These are phyloP conservation scores for Pseudoturritis turrita DNA, from an alignment of 345 rosid genomes.

Conservation along the genomic window DNA sequence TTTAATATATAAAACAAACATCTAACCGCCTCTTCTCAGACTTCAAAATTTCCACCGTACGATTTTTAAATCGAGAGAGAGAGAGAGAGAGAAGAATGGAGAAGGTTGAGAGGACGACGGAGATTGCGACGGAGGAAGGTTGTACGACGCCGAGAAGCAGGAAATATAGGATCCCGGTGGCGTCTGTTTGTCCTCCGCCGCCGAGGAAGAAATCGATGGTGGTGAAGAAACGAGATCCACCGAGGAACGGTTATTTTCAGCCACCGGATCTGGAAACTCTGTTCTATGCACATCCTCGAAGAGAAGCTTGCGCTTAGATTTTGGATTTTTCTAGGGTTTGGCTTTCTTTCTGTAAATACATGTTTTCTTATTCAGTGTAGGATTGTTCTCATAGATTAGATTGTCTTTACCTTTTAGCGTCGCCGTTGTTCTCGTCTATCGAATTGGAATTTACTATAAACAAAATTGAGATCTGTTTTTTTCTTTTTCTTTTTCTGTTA, in stretches of 20 bases:
- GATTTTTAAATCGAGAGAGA: not conserved
- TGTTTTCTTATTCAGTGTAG: conserved; percentile 10
- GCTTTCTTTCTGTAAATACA: conserved; percentile 10
- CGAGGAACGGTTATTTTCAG: conserved; percentile 59
- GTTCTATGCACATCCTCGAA: conserved; percentile 35
- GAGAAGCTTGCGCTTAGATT: conserved; percentile 43
- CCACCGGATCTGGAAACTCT: conserved; percentile 69
- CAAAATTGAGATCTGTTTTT: not conserved
- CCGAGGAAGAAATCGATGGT: conserved; percentile 48
- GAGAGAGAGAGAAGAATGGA: conserved; percentile 25
- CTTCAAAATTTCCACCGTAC: conserved; percentile 1
- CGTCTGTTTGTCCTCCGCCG: conserved; percentile 56
- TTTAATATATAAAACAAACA: conserved; percentile 12
- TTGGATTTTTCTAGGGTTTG: not conserved
- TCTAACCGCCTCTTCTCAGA: conserved; percentile 24
- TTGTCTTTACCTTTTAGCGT: not conserved
- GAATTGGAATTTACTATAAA: not conserved
- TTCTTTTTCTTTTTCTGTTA: too few relatives aligned
- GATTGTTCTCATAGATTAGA: not conserved
- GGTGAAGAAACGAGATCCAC: conserved; percentile 44
- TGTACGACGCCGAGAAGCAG: conserved; percentile 58
- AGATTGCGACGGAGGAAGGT: conserved; percentile 33
- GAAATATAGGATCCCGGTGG: conserved; percentile 45
- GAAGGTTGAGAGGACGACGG: conserved; percentile 16
- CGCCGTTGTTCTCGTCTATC: not conserved